Evolutionary conservation across 345 rosid genomes (phyloP).

Genomic region (Populus simonii): DNA sequence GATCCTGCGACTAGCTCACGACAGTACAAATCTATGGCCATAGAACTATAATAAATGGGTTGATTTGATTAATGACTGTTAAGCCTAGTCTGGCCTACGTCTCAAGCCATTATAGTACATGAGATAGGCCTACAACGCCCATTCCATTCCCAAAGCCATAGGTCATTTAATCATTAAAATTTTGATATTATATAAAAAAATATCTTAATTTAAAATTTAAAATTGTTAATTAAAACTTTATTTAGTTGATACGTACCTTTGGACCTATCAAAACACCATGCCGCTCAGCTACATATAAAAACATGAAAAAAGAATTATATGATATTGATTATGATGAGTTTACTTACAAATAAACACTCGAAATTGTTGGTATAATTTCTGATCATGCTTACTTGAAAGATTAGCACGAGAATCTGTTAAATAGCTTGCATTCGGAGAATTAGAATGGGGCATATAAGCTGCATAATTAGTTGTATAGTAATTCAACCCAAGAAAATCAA

Average conservation of each 20-base stretch:
- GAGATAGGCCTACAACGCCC: no score
- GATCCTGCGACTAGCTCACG: no score
- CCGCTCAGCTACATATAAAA: slow-evolving; percentile 5
- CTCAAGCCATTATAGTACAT: no score
- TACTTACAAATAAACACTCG: not conserved
- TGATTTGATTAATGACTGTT: no score
- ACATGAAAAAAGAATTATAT: not conserved
- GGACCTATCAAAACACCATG: slow-evolving; percentile 24
- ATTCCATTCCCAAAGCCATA: no score
- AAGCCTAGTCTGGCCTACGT: no score
- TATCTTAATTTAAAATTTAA: no score
- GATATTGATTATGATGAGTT: not conserved
- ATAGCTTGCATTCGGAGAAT: slow-evolving; percentile 16
- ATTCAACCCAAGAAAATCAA: slow-evolving; percentile 51
- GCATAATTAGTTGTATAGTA: slow-evolving; percentile 44
- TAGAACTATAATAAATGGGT: no score
- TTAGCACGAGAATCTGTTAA: slow-evolving; percentile 32
- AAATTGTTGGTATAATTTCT: not conserved
- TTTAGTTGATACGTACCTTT: not conserved
- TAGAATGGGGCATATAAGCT: not conserved
- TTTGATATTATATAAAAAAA: no score
- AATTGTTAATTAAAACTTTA: not conserved
- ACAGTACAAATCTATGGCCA: no score
- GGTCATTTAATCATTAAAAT: no score
- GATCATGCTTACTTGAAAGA: slow-evolving; percentile 24